Evolutionary conservation across 441 rosid species (phyloP).

Genomic region (Populus hybrid): DNA sequence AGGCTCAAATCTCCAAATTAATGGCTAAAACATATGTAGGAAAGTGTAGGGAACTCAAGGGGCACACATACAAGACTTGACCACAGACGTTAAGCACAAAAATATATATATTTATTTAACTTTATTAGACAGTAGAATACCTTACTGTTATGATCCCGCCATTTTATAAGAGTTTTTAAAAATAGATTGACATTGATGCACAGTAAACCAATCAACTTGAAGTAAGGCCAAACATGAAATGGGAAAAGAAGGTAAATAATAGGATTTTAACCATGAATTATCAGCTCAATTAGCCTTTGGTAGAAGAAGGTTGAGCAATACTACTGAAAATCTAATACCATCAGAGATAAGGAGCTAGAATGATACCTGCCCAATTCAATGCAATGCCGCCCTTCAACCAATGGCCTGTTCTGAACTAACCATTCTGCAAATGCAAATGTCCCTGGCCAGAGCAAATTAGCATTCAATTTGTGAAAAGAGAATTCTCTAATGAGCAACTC

Average conservation of each 20-base stretch:
- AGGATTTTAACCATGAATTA: conserved; percentile 2
- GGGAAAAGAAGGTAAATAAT: background rate
- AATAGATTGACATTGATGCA: background rate
- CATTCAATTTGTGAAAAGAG: conserved; percentile 87
- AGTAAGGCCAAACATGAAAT: background rate
- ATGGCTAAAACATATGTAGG: background rate
- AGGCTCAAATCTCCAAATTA: background rate
- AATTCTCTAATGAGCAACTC: conserved; percentile 75
- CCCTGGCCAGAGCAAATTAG: conserved; percentile 98
- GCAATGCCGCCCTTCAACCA: conserved; percentile 53
- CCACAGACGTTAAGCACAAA: background rate
- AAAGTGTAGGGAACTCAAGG: background rate
- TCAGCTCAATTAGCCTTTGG: background rate
- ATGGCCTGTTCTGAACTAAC: conserved; percentile 51
- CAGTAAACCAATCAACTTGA: background rate
- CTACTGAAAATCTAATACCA: background rate
- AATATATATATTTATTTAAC: background rate
- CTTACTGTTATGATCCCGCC: background rate
- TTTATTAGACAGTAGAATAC: background rate
- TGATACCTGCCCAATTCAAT: conserved; percentile 87
- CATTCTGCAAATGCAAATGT: conserved; percentile 89
- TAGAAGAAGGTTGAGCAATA: background rate
- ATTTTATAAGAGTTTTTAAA: no score
- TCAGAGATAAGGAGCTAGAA: conserved; percentile 3
- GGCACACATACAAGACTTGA: background rate